Percentiles rank a stretch among this genome's conserved stretches.
Conservation (phyloP, 495 filamentous ascomycete species). For the Mycothermus thermophilus region DNA sequence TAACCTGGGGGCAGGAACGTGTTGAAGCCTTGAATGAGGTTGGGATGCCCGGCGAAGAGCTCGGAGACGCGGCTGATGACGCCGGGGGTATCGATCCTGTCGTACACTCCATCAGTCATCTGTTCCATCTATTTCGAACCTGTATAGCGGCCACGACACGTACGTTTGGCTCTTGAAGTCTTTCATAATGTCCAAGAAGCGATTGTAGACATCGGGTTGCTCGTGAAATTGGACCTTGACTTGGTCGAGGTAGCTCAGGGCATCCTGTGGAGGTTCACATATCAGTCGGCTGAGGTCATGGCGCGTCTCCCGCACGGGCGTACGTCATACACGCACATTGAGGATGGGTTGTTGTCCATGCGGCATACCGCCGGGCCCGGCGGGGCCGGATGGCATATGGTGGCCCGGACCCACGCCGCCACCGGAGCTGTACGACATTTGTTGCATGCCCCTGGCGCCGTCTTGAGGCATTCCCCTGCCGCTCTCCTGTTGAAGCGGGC, state of each 20-base stretch:
- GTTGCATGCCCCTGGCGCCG: conserved; percentile 26
- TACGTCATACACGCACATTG: too few relatives aligned
- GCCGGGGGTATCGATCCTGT: conserved; percentile 89
- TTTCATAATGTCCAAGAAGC: conserved; percentile 99
- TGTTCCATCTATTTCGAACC: background rate
- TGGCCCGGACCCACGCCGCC: conserved; percentile 18
- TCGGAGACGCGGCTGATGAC: conserved; percentile 94
- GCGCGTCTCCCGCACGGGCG: too few relatives aligned
- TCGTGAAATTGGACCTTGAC: conserved; percentile 97
- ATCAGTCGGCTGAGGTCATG: conserved; percentile 5
- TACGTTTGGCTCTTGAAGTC: conserved; percentile 98
- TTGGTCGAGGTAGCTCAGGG: conserved; percentile 93
- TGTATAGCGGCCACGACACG: conserved; percentile 22
- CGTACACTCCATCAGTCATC: background rate
- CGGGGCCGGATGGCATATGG: conserved; percentile 15
- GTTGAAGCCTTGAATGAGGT: conserved; percentile 96
- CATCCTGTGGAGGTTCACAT: conserved; percentile 50
- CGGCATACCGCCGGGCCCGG: conserved; percentile 35
- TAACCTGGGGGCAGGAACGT: conserved; percentile 97
- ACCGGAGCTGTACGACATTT: conserved; percentile 31
- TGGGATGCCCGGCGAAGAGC: conserved; percentile 93
- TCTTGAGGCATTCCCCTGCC: conserved; percentile 29
- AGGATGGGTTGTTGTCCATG: conserved; percentile 93
- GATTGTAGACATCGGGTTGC: conserved; percentile 95
- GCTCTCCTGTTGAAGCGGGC: conserved; percentile 35